Conservation (phyloP, 1,284 basidiomycete genomes). For the Microstroma glucosiphilum region DNA sequence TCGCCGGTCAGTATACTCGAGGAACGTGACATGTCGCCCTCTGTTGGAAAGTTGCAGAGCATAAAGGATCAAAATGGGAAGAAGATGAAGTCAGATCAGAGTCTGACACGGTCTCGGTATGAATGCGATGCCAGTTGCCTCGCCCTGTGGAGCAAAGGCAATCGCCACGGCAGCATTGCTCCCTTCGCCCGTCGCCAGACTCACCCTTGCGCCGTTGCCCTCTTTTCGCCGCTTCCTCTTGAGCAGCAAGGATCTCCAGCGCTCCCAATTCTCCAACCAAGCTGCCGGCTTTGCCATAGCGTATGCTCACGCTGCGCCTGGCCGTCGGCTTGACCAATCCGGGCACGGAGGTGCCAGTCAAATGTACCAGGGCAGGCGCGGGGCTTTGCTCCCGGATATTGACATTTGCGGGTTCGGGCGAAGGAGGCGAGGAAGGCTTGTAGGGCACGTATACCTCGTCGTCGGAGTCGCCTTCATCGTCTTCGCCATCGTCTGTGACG, state of each 20-base stretch:
- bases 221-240: background rate
- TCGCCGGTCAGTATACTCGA: background rate
- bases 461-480: background rate
- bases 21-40: background rate
- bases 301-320: background rate
- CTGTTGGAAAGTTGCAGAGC: too few species aligned
- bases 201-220: background rate
- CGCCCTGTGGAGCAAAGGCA: background rate
- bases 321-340: background rate
- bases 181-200: background rate
- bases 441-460: conserved; percentile 4
- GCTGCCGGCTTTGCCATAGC: background rate
- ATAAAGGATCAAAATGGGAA: background rate
- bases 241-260: background rate
- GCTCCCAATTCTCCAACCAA: background rate
- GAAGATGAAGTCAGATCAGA: background rate
- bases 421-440: background rate
- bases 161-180: background rate
- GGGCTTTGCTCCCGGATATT: background rate
- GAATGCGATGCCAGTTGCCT: background rate
- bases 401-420: background rate
- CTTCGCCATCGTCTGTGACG: background rate
- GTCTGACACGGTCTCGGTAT: background rate
- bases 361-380: background rate
- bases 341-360: background rate